Evolutionary conservation across 2,329 filamentous ascomycete genomes (phyloP), one percentile per base, ranked within the genome.

Genomic region (Polychaeton citri): DNA sequence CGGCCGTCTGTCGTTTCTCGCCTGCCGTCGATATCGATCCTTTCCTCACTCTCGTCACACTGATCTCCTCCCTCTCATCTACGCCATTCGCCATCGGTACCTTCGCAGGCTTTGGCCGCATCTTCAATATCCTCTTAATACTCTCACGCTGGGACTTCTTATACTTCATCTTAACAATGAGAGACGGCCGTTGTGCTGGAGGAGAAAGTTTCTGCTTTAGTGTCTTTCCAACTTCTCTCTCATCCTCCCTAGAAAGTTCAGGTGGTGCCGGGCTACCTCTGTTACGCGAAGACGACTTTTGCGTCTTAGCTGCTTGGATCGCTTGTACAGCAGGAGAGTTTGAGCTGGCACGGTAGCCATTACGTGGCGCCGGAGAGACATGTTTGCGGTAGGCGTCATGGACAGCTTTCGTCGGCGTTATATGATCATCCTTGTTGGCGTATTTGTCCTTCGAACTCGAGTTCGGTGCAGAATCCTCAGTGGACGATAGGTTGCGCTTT

Each of bases 71-170:
- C 9, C 32, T 7, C 37, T 30, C 13, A 21, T 19, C 21, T 35
- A 20, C 34, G 40, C 13, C 17, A 32, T 12, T 15, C 12, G 36
- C 30, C 19, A 39, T 31, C 38, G 43, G 31, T 13, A 30, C 37
- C 36, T 45, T 48, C 16, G 40, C 38, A 28, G 48, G 46, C 15
- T 39, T 40, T 7, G 49, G 41, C 8, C 42, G 47, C 41, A 50
- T 52, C 21, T 45, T 47, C 35, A 55, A 37, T n/a, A 55, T 53
- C 5, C 51, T 44, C 30, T 35, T 37, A n/a, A 55, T 41, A 15
- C 40, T 42, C 17, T 47, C 45, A 28, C 43, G 39, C 12, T 41
- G 44, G 9, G 40, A 30, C 30, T 50, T 49, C 38, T 47, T 51
- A 33, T 46, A 52, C 35, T 49, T 54, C 36, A 55, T 24, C 40